Evolutionary conservation across 176 grass and related monocot genomes (phyloP).

Genomic region (Ananas comosus): DNA sequence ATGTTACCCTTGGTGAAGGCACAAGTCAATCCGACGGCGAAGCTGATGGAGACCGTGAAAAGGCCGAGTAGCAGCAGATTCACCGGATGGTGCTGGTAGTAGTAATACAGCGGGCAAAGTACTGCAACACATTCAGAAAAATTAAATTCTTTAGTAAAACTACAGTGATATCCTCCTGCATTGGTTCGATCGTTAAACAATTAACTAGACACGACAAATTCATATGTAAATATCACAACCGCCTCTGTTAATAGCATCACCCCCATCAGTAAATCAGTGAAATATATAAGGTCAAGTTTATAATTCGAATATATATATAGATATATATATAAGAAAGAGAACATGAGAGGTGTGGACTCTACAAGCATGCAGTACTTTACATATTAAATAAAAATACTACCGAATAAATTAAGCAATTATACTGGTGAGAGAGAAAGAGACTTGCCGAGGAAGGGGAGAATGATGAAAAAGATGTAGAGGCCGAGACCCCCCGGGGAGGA

Average conservation of each 20-base stretch:
- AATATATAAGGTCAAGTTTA: no score
- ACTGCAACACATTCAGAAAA: conserved; percentile 30
- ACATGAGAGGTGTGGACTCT: no score
- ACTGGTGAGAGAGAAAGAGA: neutral
- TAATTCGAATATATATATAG: no score
- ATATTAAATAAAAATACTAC: neutral
- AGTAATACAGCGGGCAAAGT: conserved; percentile 83
- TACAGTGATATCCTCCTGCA: no score
- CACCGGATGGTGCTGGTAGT: conserved; percentile 64
- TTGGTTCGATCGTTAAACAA: no score
- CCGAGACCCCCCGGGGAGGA: conserved; percentile 49
- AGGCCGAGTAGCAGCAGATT: conserved; percentile 70
- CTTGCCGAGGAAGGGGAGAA: conserved; percentile 80
- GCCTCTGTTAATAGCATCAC: no score
- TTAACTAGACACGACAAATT: no score
- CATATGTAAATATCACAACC: no score
- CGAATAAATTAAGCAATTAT: neutral
- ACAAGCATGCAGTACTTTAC: no score
- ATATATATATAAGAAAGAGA: no score
- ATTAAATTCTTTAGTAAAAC: neutral
- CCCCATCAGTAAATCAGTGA: no score
- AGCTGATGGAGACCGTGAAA: conserved; percentile 83
- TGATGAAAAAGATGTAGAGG: conserved; percentile 84
- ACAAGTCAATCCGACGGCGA: conserved; percentile 70
- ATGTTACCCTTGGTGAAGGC: conserved; percentile 64